Evolutionary conservation across 2,329 filamentous ascomycete species (phyloP).

Genomic region (Gnomoniopsis smithogilvyi): DNA sequence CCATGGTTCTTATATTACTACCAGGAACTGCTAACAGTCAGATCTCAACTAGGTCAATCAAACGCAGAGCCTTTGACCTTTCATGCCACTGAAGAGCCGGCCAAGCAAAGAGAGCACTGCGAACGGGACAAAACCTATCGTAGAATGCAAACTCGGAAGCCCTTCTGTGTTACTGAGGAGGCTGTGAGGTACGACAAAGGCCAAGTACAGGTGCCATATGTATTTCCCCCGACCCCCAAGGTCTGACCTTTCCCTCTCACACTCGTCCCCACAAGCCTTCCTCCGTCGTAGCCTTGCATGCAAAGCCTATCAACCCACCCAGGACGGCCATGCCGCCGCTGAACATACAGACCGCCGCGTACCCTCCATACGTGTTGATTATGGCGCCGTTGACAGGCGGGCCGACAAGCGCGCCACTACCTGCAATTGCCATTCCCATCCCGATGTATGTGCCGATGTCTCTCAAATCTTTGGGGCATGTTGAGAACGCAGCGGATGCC

Average conservation of each 20-base stretch:
- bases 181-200: too few species aligned
- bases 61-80: too few species aligned
- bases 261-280: neutral
- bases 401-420: conserved; percentile 44
- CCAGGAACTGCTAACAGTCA: too few species aligned
- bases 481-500: conserved; percentile 38
- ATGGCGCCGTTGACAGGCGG: conserved; percentile 37
- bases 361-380: conserved; percentile 37
- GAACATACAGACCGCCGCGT: conserved; percentile 25
- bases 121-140: too few species aligned
- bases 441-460: conserved; percentile 56
- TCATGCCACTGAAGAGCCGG: too few species aligned
- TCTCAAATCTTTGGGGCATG: conserved; percentile 42
- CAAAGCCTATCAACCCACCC: neutral
- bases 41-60: too few species aligned
- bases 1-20: too few species aligned
- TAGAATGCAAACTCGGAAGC: too few species aligned
- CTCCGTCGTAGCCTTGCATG: neutral
- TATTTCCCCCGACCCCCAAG: too few species aligned
- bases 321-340: neutral
- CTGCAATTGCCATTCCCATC: conserved; percentile 42
- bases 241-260: neutral
- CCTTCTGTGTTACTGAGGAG: too few species aligned
- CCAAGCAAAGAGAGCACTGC: too few species aligned
- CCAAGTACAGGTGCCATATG: too few species aligned